phyloP scores from a whole-genome alignment of 140 eudicot species.

The Bidens hawaiensis region DNA sequence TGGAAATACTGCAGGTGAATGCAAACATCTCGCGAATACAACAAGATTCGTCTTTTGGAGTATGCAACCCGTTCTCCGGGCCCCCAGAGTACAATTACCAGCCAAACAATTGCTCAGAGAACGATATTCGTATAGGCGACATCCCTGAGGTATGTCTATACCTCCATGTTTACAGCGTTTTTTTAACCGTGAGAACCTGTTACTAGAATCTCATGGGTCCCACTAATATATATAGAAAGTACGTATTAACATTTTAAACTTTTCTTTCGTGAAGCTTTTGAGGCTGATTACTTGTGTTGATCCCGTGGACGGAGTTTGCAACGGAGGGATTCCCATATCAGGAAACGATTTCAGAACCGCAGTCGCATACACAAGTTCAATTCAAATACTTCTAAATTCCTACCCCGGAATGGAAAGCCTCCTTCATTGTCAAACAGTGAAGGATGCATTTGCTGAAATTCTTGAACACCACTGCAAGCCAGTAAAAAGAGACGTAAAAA shows the following conservation, averaged over 20 bases:
- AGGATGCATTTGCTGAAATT: constrained; percentile 60
- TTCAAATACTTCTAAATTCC: constrained; percentile 52
- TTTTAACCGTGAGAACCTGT: too few relatives aligned
- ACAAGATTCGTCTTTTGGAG: constrained; percentile 48
- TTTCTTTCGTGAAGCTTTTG: constrained; percentile 34
- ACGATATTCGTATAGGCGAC: constrained; percentile 62
- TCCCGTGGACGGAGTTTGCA: constrained; percentile 36
- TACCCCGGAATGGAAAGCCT: constrained; percentile 77
- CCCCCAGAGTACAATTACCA: constrained; percentile 65
- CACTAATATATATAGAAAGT: too few relatives aligned
- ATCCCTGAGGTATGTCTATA: constrained; percentile 54
- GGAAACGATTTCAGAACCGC: constrained; percentile 34
- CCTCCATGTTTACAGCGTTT: too few relatives aligned
- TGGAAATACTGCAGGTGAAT: constrained; percentile 54
- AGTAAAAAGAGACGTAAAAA: constrained; percentile 45
- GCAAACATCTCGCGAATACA: constrained; percentile 51
- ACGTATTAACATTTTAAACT: background rate
- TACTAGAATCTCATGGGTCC: background rate
- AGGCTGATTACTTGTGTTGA: constrained; percentile 61
- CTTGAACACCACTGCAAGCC: constrained; percentile 70
- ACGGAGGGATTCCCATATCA: constrained; percentile 62
- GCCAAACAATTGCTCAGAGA: constrained; percentile 66
- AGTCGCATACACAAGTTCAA: constrained; percentile 62
- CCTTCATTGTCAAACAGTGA: constrained; percentile 68
- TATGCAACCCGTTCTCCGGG: constrained; percentile 89